These are phyloP conservation scores for Venturia carpophila DNA, from an alignment of 2,329 filamentous ascomycete genomes.

Conservation along the genomic window DNA sequence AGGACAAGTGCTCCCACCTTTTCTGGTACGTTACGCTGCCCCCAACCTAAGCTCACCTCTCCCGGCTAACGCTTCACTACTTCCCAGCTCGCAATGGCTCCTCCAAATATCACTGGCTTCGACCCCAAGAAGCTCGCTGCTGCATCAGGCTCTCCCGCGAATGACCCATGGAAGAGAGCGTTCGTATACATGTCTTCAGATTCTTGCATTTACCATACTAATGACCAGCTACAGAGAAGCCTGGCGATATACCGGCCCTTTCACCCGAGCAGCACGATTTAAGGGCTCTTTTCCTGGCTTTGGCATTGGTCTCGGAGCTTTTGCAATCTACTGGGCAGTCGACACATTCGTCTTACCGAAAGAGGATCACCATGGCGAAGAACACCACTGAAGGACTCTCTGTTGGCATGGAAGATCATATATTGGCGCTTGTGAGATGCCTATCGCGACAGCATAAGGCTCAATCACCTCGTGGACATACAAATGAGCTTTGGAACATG, in stretches of 20 bases:
- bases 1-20: not conserved
- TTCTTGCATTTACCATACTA: not conserved
- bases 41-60: slow-evolving; percentile 19
- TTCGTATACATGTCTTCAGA: slow-evolving; percentile 32
- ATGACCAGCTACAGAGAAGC: slow-evolving; percentile 57
- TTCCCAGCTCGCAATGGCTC: slow-evolving; percentile 40
- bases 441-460: not conserved
- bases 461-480: slow-evolving; percentile 1
- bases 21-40: not conserved
- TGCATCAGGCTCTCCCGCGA: slow-evolving; percentile 54
- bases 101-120: slow-evolving; percentile 83
- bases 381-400: not conserved
- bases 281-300: slow-evolving; percentile 79
- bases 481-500: not conserved
- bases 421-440: not conserved
- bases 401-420: not conserved
- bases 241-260: slow-evolving; percentile 88
- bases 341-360: slow-evolving; percentile 11
- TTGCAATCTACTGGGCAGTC: slow-evolving; percentile 68
- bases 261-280: slow-evolving; percentile 74
- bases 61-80: slow-evolving; percentile 20
- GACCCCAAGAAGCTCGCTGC: slow-evolving; percentile 72
- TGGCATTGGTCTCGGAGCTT: slow-evolving; percentile 86
- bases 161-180: slow-evolving; percentile 57
- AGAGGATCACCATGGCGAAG: slow-evolving; percentile 15